Conservation (phyloP, 805 yeast genomes). For the Teunomyces aglyptinius region DNA sequence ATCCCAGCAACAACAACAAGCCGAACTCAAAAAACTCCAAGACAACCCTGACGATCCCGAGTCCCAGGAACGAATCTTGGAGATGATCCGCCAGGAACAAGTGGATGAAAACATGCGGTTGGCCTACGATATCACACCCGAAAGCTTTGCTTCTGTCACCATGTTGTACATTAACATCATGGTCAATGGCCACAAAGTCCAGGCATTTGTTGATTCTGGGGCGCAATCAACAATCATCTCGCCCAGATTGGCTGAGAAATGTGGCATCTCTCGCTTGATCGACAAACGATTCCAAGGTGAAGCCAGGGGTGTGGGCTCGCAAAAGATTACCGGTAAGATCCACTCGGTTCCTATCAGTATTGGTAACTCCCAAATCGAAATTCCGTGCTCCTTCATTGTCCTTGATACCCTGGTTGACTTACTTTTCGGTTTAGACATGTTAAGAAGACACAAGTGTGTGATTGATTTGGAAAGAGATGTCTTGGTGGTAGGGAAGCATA, state of each 20-base stretch:
- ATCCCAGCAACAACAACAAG: constrained; percentile 11
- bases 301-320: constrained; percentile 89
- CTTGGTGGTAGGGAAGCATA: constrained; percentile 65
- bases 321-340: constrained; percentile 74
- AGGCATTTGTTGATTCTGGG: constrained; percentile 96
- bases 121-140: constrained; percentile 89
- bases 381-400: constrained; percentile 41
- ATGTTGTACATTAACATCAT: constrained; percentile 81
- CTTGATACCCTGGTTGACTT: constrained; percentile 72
- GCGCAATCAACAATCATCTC: constrained; percentile 89
- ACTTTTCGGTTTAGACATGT: constrained; percentile 85
- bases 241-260: constrained; percentile 68
- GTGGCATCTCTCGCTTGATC: constrained; percentile 68
- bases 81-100: constrained; percentile 64
- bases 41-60: constrained; percentile 70
- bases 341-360: constrained; percentile 86
- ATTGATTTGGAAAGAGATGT: constrained; percentile 70
- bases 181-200: constrained; percentile 76
- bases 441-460: constrained; percentile 80
- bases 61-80: constrained; percentile 62
- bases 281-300: constrained; percentile 79
- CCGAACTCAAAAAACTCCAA: constrained; percentile 53
- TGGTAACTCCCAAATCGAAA: constrained; percentile 46
- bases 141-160: constrained; percentile 74
- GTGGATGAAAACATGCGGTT: constrained; percentile 75